A percentile compares a stretch with the other conserved stretches of the same genome.
Conservation (phyloP, 345 rosid genomes). For the Aquilaria yunnanensis region DNA sequence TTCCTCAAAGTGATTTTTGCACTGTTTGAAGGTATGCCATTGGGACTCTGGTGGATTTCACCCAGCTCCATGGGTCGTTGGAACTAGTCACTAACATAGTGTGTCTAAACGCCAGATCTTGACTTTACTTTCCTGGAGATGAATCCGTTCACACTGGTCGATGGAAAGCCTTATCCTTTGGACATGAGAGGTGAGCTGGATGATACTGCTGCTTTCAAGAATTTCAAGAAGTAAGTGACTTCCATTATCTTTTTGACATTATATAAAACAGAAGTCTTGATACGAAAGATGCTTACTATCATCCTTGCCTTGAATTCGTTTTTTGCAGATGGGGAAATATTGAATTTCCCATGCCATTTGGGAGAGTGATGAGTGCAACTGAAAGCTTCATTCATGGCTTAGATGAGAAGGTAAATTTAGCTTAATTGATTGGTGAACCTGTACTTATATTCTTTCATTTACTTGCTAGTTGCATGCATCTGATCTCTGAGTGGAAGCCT, state of each 20-base stretch:
- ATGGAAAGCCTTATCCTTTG: conserved; percentile 92
- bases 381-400: conserved; percentile 87
- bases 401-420: conserved; percentile 75
- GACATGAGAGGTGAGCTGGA: conserved; percentile 99
- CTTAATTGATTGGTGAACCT: background rate
- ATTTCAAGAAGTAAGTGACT: conserved; percentile 73
- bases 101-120: conserved; percentile 44
- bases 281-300: background rate
- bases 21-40: conserved; percentile 65
- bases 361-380: conserved; percentile 88
- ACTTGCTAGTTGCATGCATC: too few species aligned
- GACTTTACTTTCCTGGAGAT: conserved; percentile 98
- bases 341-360: conserved; percentile 93
- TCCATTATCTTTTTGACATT: conserved; percentile 2
- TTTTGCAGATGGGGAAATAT: conserved; percentile 79
- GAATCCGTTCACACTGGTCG: conserved; percentile 92
- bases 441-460: too few species aligned
- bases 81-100: conserved; percentile 12
- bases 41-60: background rate
- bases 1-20: conserved; percentile 64
- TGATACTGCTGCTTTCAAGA: conserved; percentile 96
- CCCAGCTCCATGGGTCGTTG: background rate
- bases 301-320: conserved; percentile 17
- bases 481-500: background rate
- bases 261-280: background rate